A percentile compares a stretch with the other conserved stretches of the same genome.
phyloP scores from a whole-genome alignment of 2,329 filamentous ascomycete genomes.

The Arthrobotrys entomopaga region DNA sequence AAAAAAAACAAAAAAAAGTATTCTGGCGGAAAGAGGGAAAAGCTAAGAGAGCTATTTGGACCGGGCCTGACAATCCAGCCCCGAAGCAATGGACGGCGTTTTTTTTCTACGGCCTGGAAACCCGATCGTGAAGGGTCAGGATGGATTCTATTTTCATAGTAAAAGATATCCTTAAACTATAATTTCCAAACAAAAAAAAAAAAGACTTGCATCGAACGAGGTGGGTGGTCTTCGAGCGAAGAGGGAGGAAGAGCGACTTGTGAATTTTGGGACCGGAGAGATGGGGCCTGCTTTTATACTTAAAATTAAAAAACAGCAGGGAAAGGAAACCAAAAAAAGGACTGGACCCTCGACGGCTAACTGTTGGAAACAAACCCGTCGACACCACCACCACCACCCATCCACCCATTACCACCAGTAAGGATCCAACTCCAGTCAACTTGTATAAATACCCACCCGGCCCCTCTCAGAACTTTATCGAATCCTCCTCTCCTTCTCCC shows the following conservation, averaged over 20 bases:
- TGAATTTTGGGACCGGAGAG: constrained; percentile 15
- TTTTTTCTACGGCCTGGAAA: constrained; percentile 4
- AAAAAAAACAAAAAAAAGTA: constrained; percentile 18
- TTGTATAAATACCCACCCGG: background rate
- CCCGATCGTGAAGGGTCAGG: background rate
- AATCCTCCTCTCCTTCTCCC: too few species aligned
- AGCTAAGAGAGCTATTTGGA: too few species aligned
- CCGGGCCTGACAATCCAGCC: constrained; percentile 25
- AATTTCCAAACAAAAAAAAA: constrained; percentile 1
- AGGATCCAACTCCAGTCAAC: constrained; percentile 38
- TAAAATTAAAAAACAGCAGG: constrained; percentile 22
- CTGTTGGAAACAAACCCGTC: constrained; percentile 28
- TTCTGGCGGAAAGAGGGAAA: constrained; percentile 13
- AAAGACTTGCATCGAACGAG: background rate
- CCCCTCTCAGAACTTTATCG: too few species aligned
- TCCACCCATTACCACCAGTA: constrained; percentile 17
- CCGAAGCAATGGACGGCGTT: constrained; percentile 14
- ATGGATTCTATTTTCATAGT: background rate
- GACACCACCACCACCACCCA: background rate
- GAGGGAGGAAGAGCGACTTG: constrained; percentile 15
- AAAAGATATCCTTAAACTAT: constrained; percentile 7
- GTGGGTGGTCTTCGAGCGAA: background rate
- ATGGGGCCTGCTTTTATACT: constrained; percentile 46
- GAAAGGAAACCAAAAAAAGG: background rate
- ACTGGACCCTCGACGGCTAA: constrained; percentile 5